phyloP scores from a whole-genome alignment of 169 alveolate genomes.

The Babesia ovata region DNA sequence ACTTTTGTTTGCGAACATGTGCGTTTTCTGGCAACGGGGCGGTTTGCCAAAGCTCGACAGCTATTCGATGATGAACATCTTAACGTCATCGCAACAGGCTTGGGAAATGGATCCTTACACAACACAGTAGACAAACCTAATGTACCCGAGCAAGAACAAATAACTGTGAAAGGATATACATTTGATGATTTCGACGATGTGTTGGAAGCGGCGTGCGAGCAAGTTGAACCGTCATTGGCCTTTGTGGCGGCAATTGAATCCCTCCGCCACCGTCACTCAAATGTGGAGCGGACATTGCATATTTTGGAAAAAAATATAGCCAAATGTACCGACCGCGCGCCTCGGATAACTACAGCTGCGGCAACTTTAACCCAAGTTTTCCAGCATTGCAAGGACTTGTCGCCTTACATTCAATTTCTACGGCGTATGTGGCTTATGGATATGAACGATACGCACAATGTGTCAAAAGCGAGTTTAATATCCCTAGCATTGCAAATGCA shows the following conservation, averaged over 20 bases:
- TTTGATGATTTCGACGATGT: slow-evolving; percentile 27
- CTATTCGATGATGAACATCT: slow-evolving; percentile 43
- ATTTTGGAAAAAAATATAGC: slow-evolving; percentile 18
- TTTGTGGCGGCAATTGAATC: slow-evolving; percentile 37
- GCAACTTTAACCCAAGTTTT: slow-evolving; percentile 3
- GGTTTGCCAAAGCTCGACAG: not conserved
- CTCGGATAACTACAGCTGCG: slow-evolving; percentile 14
- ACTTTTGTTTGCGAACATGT: slow-evolving; percentile 45
- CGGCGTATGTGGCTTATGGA: slow-evolving; percentile 36
- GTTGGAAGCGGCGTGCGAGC: slow-evolving; percentile 24
- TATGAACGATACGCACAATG: slow-evolving; percentile 30
- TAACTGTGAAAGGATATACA: not conserved
- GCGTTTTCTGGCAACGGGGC: slow-evolving; percentile 40
- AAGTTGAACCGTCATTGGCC: slow-evolving; percentile 44
- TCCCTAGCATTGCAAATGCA: slow-evolving; percentile 10
- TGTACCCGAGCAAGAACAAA: slow-evolving; percentile 1
- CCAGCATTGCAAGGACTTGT: not conserved
- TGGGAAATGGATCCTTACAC: slow-evolving; percentile 39
- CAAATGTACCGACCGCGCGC: slow-evolving; percentile 25
- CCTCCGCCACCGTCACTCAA: slow-evolving; percentile 14
- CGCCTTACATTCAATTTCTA: slow-evolving; percentile 2
- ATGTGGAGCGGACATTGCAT: not conserved
- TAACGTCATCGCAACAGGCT: slow-evolving; percentile 44
- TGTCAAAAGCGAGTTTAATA: slow-evolving; percentile 13
- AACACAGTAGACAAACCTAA: not conserved